Evolutionary conservation across 2,329 filamentous ascomycete genomes (phyloP).

Genomic region (Graphiopsis chlorocephala): DNA sequence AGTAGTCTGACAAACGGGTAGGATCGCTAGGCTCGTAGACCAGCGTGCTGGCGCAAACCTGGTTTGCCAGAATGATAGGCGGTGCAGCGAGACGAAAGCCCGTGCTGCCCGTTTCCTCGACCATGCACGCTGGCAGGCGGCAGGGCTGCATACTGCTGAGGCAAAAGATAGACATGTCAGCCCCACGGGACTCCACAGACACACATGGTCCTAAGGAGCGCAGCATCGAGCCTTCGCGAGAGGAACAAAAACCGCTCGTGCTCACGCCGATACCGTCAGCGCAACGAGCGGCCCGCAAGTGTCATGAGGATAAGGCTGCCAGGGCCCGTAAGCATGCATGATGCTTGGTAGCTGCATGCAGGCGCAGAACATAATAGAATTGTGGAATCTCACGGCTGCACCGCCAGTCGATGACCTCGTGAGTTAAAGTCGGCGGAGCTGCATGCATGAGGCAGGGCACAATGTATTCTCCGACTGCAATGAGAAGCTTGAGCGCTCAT

Average conservation of each 20-base stretch:
- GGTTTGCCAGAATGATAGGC: neutral
- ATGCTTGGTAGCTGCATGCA: neutral
- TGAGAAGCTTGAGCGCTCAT: neutral
- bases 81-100: neutral
- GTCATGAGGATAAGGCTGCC: slow-evolving; percentile 15
- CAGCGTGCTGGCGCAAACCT: neutral
- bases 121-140: neutral
- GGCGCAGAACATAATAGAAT: neutral
- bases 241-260: neutral
- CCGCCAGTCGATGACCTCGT: slow-evolving; percentile 4
- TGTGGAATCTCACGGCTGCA: neutral
- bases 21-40: slow-evolving; percentile 8
- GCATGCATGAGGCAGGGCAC: slow-evolving; percentile 3
- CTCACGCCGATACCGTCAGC: neutral
- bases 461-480: slow-evolving; percentile 8
- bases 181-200: neutral
- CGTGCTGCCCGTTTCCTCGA: neutral
- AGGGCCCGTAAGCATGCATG: slow-evolving; percentile 11
- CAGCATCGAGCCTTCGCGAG: neutral
- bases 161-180: neutral
- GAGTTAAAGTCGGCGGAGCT: slow-evolving; percentile 3
- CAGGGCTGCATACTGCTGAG: neutral
- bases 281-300: neutral
- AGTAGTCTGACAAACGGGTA: slow-evolving; percentile 5
- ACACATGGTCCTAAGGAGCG: neutral